A percentile compares a stretch with the other conserved stretches of the same genome.
Conservation (phyloP, 2,329 filamentous ascomycete genomes). For the Pyricularia sp. region DNA sequence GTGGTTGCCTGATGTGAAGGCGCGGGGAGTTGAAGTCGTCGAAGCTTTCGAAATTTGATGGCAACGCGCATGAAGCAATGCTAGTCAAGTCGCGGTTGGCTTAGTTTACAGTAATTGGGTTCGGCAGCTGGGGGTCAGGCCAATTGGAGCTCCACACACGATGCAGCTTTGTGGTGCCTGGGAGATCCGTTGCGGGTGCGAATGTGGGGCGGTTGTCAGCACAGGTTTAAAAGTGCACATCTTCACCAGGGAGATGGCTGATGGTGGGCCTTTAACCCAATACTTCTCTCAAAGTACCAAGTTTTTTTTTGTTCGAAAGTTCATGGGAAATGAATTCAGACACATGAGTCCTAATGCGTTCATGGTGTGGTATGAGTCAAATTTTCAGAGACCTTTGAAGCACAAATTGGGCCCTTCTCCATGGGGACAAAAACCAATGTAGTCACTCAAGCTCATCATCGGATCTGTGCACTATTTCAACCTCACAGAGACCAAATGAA, state of each 20-base stretch:
- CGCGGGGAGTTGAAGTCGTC: conserved; percentile 11
- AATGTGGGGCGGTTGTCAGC: neutral
- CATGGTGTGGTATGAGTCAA: too few relatives aligned
- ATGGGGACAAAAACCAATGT: too few relatives aligned
- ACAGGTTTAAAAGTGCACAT: neutral
- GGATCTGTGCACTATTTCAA: too few relatives aligned
- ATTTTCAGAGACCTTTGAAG: too few relatives aligned
- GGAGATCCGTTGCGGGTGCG: neutral
- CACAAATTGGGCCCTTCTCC: too few relatives aligned
- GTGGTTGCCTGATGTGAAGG: conserved; percentile 12
- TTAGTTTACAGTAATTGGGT: neutral
- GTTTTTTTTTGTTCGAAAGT: too few relatives aligned
- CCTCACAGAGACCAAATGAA: too few relatives aligned
- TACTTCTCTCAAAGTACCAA: neutral
- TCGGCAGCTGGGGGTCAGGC: neutral
- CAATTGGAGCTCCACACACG: neutral
- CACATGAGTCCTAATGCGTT: too few relatives aligned
- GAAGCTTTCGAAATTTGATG: neutral
- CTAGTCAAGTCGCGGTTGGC: neutral
- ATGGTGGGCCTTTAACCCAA: neutral
- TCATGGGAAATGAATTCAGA: too few relatives aligned
- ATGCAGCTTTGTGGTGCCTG: neutral
- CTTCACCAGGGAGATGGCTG: neutral
- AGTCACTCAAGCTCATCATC: too few relatives aligned
- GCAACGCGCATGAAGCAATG: neutral